These are phyloP conservation scores for Phytophthora chlamydospora DNA, from an alignment of 352 stramenopile genomes.

Conservation along the genomic window DNA sequence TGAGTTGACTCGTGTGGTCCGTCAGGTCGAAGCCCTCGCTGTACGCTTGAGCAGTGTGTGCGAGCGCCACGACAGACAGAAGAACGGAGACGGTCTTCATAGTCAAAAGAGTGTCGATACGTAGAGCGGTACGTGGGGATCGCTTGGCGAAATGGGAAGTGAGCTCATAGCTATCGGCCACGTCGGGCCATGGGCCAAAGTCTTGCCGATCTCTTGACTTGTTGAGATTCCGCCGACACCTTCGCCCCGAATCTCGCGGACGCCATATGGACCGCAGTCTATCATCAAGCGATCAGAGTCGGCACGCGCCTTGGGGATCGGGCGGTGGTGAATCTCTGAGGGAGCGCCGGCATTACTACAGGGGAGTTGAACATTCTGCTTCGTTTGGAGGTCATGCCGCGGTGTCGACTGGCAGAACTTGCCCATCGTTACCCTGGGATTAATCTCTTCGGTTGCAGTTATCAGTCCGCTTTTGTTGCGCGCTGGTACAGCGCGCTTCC, in stretches of 20 bases:
- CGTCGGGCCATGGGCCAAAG: not conserved
- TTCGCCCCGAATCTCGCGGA: slow-evolving; percentile 16
- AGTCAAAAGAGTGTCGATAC: too few species aligned
- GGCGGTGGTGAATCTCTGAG: slow-evolving; percentile 9
- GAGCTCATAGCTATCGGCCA: slow-evolving; percentile 13
- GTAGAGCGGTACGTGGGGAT: slow-evolving; percentile 10
- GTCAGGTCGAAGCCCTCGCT: slow-evolving; percentile 56
- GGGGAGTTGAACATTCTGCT: slow-evolving; percentile 7
- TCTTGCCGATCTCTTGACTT: slow-evolving; percentile 3
- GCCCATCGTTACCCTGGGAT: too few species aligned
- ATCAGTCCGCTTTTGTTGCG: too few species aligned
- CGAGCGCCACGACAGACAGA: slow-evolving; percentile 16
- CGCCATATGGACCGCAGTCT: slow-evolving; percentile 10
- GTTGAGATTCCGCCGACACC: slow-evolving; percentile 15
- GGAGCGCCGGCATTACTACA: slow-evolving; percentile 13
- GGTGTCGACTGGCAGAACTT: too few species aligned
- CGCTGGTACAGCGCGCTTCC: too few species aligned
- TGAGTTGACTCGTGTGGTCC: slow-evolving; percentile 66
- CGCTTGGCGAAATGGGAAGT: slow-evolving; percentile 32
- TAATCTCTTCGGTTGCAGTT: too few species aligned
- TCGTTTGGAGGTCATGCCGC: too few species aligned
- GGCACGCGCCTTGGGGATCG: too few species aligned
- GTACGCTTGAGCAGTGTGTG: slow-evolving; percentile 26
- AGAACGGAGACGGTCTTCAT: slow-evolving; percentile 46
- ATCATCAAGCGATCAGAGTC: not conserved